Conservation (phyloP, 1,284 basidiomycete genomes). For the Exobasidium rhododendri region DNA sequence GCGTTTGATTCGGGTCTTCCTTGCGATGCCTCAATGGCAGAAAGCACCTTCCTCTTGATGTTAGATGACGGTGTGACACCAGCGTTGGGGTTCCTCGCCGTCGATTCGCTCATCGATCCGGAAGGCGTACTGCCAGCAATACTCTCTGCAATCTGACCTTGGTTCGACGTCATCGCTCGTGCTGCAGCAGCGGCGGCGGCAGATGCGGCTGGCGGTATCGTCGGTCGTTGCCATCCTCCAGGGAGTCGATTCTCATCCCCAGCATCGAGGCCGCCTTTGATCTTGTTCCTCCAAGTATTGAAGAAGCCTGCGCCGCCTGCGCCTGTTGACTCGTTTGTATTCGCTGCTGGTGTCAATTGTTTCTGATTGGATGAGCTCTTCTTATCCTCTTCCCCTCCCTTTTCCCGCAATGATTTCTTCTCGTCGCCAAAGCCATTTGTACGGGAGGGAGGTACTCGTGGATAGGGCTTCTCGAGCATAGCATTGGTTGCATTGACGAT, state of each 20-base stretch:
- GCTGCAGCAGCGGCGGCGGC: background rate
- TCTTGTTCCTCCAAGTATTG: constrained; percentile 18
- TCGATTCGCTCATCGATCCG: background rate
- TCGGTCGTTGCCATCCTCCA: constrained; percentile 7
- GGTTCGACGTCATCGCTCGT: background rate
- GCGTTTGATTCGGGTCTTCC: constrained; percentile 48
- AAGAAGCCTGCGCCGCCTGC: constrained; percentile 21
- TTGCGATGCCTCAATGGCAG: constrained; percentile 54
- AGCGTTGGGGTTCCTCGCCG: constrained; percentile 21
- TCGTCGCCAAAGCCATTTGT: background rate
- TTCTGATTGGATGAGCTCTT: background rate
- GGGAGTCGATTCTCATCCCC: constrained; percentile 1
- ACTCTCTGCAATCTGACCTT: constrained; percentile 3
- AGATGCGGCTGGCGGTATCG: background rate
- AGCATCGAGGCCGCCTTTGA: constrained; percentile 10
- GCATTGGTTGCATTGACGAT: constrained; percentile 49
- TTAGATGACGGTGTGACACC: constrained; percentile 51
- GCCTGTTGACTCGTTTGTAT: background rate
- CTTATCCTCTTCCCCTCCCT: background rate
- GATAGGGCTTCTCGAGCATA: constrained; percentile 43
- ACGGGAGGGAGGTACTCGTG: constrained; percentile 13
- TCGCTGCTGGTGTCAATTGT: background rate
- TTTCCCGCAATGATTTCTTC: background rate
- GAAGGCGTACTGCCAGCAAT: constrained; percentile 1
- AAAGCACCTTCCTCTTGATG: constrained; percentile 53